These are phyloP conservation scores for Penicillium lividum DNA, from an alignment of 495 filamentous ascomycete genomes.

Conservation along the genomic window DNA sequence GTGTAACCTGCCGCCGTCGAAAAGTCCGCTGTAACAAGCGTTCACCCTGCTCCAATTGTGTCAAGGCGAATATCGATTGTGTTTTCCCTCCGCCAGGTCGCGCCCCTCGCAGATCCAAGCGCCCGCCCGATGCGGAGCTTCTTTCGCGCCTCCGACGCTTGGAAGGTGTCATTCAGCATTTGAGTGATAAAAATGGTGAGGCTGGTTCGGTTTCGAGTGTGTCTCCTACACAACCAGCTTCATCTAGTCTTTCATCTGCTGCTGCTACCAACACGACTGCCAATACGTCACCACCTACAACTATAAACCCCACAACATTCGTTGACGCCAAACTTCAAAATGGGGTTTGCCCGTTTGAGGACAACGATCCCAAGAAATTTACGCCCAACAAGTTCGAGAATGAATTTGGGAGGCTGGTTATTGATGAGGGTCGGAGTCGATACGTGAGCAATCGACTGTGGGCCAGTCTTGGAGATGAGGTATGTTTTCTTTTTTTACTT, in stretches of 20 bases:
- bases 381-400: constrained; percentile 49
- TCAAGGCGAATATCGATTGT: constrained; percentile 74
- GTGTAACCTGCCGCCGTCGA: constrained; percentile 77
- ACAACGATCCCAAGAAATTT: constrained; percentile 29
- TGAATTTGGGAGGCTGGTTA: constrained; percentile 78
- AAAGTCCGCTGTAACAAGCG: constrained; percentile 90
- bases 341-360: constrained; percentile 31
- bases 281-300: constrained; percentile 3
- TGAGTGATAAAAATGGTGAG: constrained; percentile 42
- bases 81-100: constrained; percentile 81
- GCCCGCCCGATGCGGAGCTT: constrained; percentile 72
- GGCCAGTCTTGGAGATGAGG: constrained; percentile 87
- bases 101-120: constrained; percentile 69
- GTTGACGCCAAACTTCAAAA: constrained; percentile 13
- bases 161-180: constrained; percentile 76
- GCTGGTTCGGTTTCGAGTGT: constrained; percentile 10
- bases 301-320: constrained; percentile 8
- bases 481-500: constrained; percentile 29
- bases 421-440: constrained; percentile 77
- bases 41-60: constrained; percentile 81
- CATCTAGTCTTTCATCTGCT: constrained; percentile 1
- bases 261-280: constrained; percentile 3
- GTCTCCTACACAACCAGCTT: constrained; percentile 9
- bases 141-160: constrained; percentile 74
- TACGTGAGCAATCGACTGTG: constrained; percentile 91